These are phyloP conservation scores for Ophiocordyceps camponoti-floridani DNA, from an alignment of 2,329 filamentous ascomycete genomes.

Conservation along the genomic window DNA sequence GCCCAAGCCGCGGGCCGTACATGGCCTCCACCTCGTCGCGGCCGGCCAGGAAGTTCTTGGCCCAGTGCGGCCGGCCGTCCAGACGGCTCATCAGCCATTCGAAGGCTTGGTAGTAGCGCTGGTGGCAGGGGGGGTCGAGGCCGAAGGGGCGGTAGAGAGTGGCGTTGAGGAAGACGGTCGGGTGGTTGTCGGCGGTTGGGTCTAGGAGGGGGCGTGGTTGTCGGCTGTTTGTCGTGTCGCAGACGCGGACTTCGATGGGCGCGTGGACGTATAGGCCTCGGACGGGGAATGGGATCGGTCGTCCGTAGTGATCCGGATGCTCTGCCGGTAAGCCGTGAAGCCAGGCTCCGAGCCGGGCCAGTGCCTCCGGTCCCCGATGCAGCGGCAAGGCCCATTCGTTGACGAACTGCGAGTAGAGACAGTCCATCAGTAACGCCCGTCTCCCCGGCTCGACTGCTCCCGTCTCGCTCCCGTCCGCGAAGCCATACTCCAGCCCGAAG, in stretches of 20 bases:
- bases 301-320: slow-evolving; percentile 44
- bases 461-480: slow-evolving; percentile 48
- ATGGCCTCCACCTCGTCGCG: slow-evolving; percentile 43
- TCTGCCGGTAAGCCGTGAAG: slow-evolving; percentile 45
- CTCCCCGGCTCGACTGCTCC: slow-evolving; percentile 67
- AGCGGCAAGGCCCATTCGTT: slow-evolving; percentile 96
- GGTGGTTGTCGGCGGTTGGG: slow-evolving; percentile 46
- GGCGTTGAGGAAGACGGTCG: slow-evolving; percentile 77
- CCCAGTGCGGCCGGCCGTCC: slow-evolving; percentile 74
- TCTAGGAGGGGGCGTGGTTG: slow-evolving; percentile 38
- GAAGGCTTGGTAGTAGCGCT: slow-evolving; percentile 74
- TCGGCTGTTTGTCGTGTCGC: slow-evolving; percentile 33
- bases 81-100: slow-evolving; percentile 81
- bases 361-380: slow-evolving; percentile 68
- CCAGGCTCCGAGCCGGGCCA: slow-evolving; percentile 72
- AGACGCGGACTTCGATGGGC: slow-evolving; percentile 81
- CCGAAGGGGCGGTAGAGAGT: slow-evolving; percentile 74
- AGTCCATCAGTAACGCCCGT: slow-evolving; percentile 82
- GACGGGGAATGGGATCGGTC: slow-evolving; percentile 65
- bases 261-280: slow-evolving; percentile 69
- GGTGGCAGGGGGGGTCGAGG: slow-evolving; percentile 56
- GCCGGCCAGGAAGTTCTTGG: slow-evolving; percentile 65
- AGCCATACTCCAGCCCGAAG: slow-evolving; percentile 95
- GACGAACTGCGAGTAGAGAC: slow-evolving; percentile 93
- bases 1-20: slow-evolving; percentile 49